Base-by-base conservation (phyloP, 2,329 filamentous ascomycete species). In the Capronia coronata region DNA sequence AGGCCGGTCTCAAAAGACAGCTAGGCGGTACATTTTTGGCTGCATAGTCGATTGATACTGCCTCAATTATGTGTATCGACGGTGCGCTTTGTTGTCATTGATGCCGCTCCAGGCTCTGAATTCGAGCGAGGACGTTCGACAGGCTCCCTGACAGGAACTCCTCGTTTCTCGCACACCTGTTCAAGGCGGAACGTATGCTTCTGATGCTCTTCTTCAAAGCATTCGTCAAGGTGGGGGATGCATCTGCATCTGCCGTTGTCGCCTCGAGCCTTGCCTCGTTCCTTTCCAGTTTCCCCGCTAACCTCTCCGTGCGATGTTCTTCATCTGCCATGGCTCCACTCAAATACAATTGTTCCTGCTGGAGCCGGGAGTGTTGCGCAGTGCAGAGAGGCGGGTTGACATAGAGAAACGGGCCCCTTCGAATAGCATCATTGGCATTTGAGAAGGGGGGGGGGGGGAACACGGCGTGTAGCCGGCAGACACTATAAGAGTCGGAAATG, bases 281-380 rank as follows among this genome's bases (percentile, higher is more conserved):
- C 25, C 25, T 53, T 7, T 37, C 14, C 14, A 51, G 37, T n/a
- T 35, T 32, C 14, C 10, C n/a, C 2, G 19, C 37, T 21, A 55
- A 32, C 8, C 25, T 32, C 35, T 45, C 41, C 22, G 18, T 48
- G 25, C 44, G 42, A 8, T 22, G 30, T 41, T 56, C 43, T 25
- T 57, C 49, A 2, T 32, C 45, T 10, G 19, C 38, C 9, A 59
- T 35, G 5, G 44, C 39, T 22, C 35, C 29, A 5, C 37, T 46
- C 5, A 59, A 25, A 40, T 59, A 59, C 3, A 44, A 40, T 43
- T 42, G 43, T 19, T 57, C 52, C 25, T 59, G 56, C 21, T 52
- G 54, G 10, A 57, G 39, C 25, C 25, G 35, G 16, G 48, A 57
- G 29, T 53, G 45, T 21, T 47, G 51, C 11, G 32, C 22, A 9